Base-by-base conservation (phyloP, 1,284 basidiomycete species). In the Erythrobasidium hasegawianum region DNA sequence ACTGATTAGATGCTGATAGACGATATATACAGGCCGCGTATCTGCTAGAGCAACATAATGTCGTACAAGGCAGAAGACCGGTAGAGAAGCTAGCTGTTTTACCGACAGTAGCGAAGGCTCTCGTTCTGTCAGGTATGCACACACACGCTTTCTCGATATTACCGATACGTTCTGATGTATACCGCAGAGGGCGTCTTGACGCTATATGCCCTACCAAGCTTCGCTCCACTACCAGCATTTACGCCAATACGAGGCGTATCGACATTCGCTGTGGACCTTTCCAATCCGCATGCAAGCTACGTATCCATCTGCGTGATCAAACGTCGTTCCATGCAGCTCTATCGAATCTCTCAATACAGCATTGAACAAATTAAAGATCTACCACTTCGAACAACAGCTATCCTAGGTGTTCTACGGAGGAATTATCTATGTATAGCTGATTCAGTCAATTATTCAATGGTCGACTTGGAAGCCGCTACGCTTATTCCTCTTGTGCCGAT, bases 221-320 rank as follows among this genome's bases (percentile, higher is more conserved):
- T 95, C 24, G 88, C 92, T 69, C 83, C 84, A 0, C 80, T 90
- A 0, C 82, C 85, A 9, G 78, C 78, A 10, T 86, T 89, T 69
- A 86, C 87, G 67, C 86, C 89, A 0, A 82, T 95, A 26, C 83
- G 90, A 45, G 86, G 90, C 62, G 87, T 90, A 2, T 79, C 88
- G 14, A 81, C 86, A 0, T 85, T 94, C 68, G 85, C 88, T 0
- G 84, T 93, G 0, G 90, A 96, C 74, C 85, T 92, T 13, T 57
- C 66, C 22, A 57, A 45, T 33, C 82, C 85, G 14, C 81, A 78
- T 13, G 73, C 78, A 2, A 83, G 85, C 1, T 81, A 86, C 0
- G 83, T 91, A 53, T 87, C 88, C 4, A 83, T 95, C 67, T 89
- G 86, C 69, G 83, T 89, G 1, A 84, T 93, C 66, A 88, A 90